A percentile compares a stretch with the other conserved stretches of the same genome.
Conservation (phyloP, 2,329 filamentous ascomycete species). For the Diaporthe sp. region DNA sequence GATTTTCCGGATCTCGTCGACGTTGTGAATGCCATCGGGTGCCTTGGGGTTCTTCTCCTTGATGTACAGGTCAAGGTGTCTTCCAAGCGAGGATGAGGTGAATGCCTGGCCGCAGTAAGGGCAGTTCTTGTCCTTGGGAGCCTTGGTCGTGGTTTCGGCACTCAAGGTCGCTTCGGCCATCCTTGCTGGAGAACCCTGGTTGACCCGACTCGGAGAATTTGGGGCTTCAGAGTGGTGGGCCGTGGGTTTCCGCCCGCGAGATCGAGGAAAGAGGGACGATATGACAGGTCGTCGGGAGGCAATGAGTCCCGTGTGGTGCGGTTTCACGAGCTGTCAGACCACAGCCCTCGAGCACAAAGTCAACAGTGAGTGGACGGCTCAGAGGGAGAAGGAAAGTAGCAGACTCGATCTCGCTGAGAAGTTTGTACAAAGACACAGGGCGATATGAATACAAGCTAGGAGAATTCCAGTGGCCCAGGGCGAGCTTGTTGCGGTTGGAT, state of each 20-base stretch:
- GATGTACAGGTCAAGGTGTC: conserved; percentile 94
- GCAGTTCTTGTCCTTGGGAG: conserved; percentile 88
- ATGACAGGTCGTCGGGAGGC: conserved; percentile 10
- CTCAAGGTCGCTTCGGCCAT: conserved; percentile 49
- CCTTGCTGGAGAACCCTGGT: conserved; percentile 34
- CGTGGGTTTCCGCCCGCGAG: conserved; percentile 9
- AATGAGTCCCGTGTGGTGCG: conserved; percentile 1
- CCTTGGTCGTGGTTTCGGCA: conserved; percentile 59
- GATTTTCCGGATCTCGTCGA: conserved; percentile 88
- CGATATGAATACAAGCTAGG: background rate
- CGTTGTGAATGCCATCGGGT: conserved; percentile 88
- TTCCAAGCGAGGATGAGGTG: conserved; percentile 92
- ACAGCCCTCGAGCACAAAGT: background rate
- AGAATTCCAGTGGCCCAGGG: background rate
- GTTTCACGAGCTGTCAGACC: background rate
- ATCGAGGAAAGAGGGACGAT: background rate
- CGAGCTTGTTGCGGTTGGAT: conserved; percentile 1
- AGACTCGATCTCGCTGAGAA: background rate
- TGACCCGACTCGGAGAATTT: conserved; percentile 21
- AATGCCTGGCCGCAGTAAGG: conserved; percentile 91
- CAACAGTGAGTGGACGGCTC: conserved; percentile 2
- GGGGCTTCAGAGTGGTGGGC: conserved; percentile 12
- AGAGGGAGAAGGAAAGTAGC: background rate
- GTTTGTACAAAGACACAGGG: background rate
- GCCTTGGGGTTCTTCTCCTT: conserved; percentile 93